Percentiles rank a stretch among this genome's conserved stretches.
Conservation (phyloP, 495 filamentous ascomycete species). For the Podospora appendiculata region DNA sequence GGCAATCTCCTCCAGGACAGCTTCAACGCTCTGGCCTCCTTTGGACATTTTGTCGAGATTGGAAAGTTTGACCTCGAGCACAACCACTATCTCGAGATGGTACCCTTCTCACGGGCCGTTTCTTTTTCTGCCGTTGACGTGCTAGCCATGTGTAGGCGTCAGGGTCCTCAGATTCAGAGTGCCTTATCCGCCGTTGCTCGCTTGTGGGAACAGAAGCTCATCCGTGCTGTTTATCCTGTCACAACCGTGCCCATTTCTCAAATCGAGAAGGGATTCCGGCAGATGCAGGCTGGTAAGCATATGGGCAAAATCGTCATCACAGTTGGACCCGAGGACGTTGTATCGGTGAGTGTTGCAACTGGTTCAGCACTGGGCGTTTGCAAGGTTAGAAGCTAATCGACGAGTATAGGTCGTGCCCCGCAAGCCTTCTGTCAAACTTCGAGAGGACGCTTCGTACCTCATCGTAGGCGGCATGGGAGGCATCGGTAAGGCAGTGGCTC, state of each 20-base stretch:
- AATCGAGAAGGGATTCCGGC: neutral
- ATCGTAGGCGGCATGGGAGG: slow-evolving; percentile 37
- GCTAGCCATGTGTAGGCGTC: too few relatives aligned
- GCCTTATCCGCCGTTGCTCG: too few relatives aligned
- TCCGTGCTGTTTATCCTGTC: too few relatives aligned
- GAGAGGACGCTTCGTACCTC: slow-evolving; percentile 24
- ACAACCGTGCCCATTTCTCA: neutral
- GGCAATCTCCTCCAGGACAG: slow-evolving; percentile 38
- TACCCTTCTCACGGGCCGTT: slow-evolving; percentile 29
- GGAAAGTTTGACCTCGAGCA: slow-evolving; percentile 24
- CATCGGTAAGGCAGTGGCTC: slow-evolving; percentile 28
- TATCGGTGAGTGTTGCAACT: too few relatives aligned
- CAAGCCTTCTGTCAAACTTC: slow-evolving; percentile 28
- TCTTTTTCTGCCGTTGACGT: slow-evolving; percentile 11
- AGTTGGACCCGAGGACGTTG: neutral
- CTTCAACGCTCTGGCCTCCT: slow-evolving; percentile 37
- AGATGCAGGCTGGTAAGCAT: neutral
- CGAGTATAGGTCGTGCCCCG: too few relatives aligned
- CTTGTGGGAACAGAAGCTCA: too few relatives aligned
- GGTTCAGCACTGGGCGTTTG: too few relatives aligned
- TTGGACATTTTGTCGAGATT: slow-evolving; percentile 44
- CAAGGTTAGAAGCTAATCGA: too few relatives aligned
- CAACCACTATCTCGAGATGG: slow-evolving; percentile 27
- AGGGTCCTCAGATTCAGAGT: too few relatives aligned
- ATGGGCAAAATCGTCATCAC: slow-evolving; percentile 27